Evolutionary conservation across 805 yeast species (phyloP).

Genomic region (Lachancea lanzarotensis): DNA sequence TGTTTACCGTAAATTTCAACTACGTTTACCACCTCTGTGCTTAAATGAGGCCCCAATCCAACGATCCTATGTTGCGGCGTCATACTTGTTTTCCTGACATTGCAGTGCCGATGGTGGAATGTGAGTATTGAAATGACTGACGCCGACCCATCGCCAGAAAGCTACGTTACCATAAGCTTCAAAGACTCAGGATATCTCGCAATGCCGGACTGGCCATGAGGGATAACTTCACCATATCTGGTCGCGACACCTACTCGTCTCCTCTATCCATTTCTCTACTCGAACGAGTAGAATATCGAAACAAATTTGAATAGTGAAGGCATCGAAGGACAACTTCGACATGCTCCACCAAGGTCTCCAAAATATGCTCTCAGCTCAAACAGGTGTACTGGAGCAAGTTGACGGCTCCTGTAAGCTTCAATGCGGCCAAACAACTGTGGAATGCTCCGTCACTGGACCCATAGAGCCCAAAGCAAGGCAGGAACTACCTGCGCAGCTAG

Average conservation of each 20-base stretch:
- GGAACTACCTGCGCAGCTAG: conserved; percentile 73
- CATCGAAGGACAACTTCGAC: background rate
- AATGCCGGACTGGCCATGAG: too few species aligned
- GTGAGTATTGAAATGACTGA: too few species aligned
- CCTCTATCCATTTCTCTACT: background rate
- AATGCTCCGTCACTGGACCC: conserved; percentile 86
- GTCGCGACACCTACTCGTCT: background rate
- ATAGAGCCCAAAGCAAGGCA: conserved; percentile 77
- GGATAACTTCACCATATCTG: too few species aligned
- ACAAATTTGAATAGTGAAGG: background rate
- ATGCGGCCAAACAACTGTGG: conserved; percentile 47
- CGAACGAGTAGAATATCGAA: background rate
- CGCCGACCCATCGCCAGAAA: too few species aligned
- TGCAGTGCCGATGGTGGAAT: too few species aligned
- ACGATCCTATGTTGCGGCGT: too few species aligned
- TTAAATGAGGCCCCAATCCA: too few species aligned
- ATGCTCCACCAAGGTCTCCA: background rate
- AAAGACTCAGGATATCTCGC: too few species aligned
- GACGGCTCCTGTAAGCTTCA: conserved; percentile 73
- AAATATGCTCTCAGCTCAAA: conserved; percentile 3
- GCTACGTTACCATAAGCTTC: too few species aligned
- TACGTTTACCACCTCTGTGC: too few species aligned
- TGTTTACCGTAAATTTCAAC: too few species aligned
- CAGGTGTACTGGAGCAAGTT: conserved; percentile 44
- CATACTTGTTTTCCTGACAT: too few species aligned